Evolutionary conservation across 2,329 filamentous ascomycete genomes (phyloP).

Genomic region (Fonsecaea pugnacius): DNA sequence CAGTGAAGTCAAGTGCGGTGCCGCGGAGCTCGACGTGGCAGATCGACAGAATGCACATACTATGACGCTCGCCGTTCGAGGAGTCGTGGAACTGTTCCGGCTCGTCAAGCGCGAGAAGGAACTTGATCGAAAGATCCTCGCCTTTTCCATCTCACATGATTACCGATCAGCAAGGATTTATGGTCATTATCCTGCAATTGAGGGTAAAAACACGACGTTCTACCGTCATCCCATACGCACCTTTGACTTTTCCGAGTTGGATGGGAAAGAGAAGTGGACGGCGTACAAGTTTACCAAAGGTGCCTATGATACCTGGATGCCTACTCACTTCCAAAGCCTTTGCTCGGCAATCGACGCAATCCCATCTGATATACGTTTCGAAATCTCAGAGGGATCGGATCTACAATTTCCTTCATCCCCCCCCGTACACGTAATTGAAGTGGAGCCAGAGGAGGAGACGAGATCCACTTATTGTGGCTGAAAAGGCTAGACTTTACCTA

Average conservation of each 20-base stretch:
- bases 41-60: conserved; percentile 42
- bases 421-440: no score
- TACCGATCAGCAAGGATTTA: conserved; percentile 31
- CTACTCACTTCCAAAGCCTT: no score
- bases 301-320: no score
- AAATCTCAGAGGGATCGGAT: no score
- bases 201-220: conserved; percentile 18
- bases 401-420: no score
- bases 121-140: conserved; percentile 32
- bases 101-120: conserved; percentile 37
- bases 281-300: conserved; percentile 42
- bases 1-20: conserved; percentile 38
- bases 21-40: conserved; percentile 37
- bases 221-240: conserved; percentile 41
- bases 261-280: conserved; percentile 46
- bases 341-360: no score
- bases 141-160: conserved; percentile 33
- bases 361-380: no score
- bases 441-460: no score
- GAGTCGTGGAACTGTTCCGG: conserved; percentile 47
- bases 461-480: no score
- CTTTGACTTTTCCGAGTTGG: conserved; percentile 43
- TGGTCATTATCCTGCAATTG: conserved; percentile 26
- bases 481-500: no score
- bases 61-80: conserved; percentile 44